Conservation (phyloP, 1,284 basidiomycete genomes). For the Pisolithus thermaeus region DNA sequence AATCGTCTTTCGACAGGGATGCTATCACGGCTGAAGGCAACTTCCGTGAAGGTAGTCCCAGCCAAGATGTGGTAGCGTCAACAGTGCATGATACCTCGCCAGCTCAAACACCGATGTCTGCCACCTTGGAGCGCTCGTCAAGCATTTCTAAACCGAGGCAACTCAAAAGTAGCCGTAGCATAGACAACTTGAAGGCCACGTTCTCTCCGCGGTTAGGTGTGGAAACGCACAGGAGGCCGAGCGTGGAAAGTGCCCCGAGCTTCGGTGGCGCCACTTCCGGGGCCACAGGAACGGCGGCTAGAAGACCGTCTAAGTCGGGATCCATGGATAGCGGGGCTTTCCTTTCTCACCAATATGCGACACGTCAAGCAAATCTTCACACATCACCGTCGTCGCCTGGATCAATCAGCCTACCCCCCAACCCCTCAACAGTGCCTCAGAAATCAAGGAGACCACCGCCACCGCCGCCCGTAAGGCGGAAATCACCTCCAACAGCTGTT, state of each 20-base stretch:
- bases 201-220: conserved; percentile 29
- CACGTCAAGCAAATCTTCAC: conserved; percentile 8
- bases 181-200: conserved; percentile 39
- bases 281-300: conserved; percentile 19
- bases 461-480: conserved; percentile 55
- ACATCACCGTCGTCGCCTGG: conserved; percentile 13
- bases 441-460: conserved; percentile 35
- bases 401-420: conserved; percentile 14
- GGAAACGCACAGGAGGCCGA: conserved; percentile 37
- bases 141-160: conserved; percentile 33
- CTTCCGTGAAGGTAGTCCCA: conserved; percentile 35
- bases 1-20: conserved; percentile 27
- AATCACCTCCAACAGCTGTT: conserved; percentile 58
- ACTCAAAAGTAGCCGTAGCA: conserved; percentile 58
- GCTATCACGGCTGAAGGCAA: conserved; percentile 22
- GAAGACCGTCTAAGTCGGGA: conserved; percentile 27
- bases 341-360: conserved; percentile 14
- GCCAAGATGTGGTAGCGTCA: conserved; percentile 37
- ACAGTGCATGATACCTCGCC: conserved; percentile 21
- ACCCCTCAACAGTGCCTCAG: conserved; percentile 2
- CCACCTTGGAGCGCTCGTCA: conserved; percentile 29
- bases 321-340: conserved; percentile 27
- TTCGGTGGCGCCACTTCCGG: conserved; percentile 38
- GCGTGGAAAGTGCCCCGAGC: conserved; percentile 49
- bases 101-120: conserved; percentile 18